Evolutionary conservation across 805 yeast genomes (phyloP), one percentile per base, ranked within the genome.

Genomic region (Scheffersomyces spartinae): DNA sequence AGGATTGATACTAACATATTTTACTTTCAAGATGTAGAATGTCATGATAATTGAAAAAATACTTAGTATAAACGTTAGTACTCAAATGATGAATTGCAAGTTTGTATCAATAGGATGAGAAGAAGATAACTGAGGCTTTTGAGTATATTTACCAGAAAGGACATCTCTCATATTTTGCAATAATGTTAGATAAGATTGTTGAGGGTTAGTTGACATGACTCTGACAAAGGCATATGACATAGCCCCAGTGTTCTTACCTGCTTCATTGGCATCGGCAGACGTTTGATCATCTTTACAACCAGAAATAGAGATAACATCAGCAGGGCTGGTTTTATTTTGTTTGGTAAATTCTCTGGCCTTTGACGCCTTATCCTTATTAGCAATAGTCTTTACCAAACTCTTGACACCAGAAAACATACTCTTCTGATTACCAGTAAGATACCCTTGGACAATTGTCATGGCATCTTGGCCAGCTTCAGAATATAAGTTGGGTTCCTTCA

Each of bases 211-310:
- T 14, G 53, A 39, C 58, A 82, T 52, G 6, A 79, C 86, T 32
- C 63, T 60, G 23, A 80, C 61, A 40, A 83, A 80, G 1, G 93
- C 77, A 53, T 71, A 79, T 13, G 85, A 75, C 81, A 82, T 76
- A 4, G 94, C 94, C 30, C 94, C 94, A 0, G 91, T 79, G 21
- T 74, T 68, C 8, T 50, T 53, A 15, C 86, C 85, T 19, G 70
- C 73, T 43, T 77, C 83, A 12, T 56, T 59, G 0, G 94, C 79
- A 49, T 82, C 94, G 5, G 94, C 94, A 29, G 11, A 24, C 7
- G 94, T 82, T 52, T 82, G 94, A 26, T 69, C 64, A 50, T 82
- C 94, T 45, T 78, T 80, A 37, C 94, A 83, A 4, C 94, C 94
- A 3, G 84, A 73, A 28, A 82, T 55, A 51, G 72, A 67, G 13